A percentile compares a stretch with the other conserved stretches of the same genome.
phyloP scores from a whole-genome alignment of 192 early-diverging fungal genomes.

The Umbelopsis isabellina region DNA sequence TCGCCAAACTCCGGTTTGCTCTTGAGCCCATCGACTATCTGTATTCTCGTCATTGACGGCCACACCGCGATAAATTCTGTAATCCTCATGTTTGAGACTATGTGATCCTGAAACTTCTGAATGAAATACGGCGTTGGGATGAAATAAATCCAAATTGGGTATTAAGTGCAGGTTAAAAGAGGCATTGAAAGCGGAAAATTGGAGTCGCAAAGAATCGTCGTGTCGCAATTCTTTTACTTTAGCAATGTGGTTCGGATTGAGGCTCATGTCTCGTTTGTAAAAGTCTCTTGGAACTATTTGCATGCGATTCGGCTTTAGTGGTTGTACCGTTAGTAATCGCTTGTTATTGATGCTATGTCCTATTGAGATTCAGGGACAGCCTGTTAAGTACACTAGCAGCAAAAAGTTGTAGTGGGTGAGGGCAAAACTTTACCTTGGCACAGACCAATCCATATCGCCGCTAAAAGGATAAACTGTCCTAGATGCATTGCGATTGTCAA shows the following conservation, averaged over 20 bases:
- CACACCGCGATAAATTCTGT: slow-evolving; percentile 60
- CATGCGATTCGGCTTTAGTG: not conserved
- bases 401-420: too few relatives aligned
- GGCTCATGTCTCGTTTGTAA: slow-evolving; percentile 14
- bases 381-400: too few relatives aligned
- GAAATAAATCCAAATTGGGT: slow-evolving; percentile 71
- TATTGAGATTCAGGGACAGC: not conserved
- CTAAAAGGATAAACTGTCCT: too few relatives aligned
- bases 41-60: slow-evolving; percentile 33
- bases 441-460: too few relatives aligned
- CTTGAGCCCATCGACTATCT: slow-evolving; percentile 16
- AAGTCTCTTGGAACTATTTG: slow-evolving; percentile 17
- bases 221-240: slow-evolving; percentile 14
- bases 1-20: slow-evolving; percentile 32
- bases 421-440: too few relatives aligned
- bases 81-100: slow-evolving; percentile 44
- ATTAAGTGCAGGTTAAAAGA: slow-evolving; percentile 68
- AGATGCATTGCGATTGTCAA: too few relatives aligned
- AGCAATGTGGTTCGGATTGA: not conserved
- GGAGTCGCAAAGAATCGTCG: slow-evolving; percentile 59
- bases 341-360: slow-evolving; percentile 14
- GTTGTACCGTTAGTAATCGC: not conserved
- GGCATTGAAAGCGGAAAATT: slow-evolving; percentile 63
- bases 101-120: slow-evolving; percentile 22
- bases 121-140: slow-evolving; percentile 58